Conservation (phyloP, 1,284 basidiomycete genomes). For the Cystobasidium sp. region DNA sequence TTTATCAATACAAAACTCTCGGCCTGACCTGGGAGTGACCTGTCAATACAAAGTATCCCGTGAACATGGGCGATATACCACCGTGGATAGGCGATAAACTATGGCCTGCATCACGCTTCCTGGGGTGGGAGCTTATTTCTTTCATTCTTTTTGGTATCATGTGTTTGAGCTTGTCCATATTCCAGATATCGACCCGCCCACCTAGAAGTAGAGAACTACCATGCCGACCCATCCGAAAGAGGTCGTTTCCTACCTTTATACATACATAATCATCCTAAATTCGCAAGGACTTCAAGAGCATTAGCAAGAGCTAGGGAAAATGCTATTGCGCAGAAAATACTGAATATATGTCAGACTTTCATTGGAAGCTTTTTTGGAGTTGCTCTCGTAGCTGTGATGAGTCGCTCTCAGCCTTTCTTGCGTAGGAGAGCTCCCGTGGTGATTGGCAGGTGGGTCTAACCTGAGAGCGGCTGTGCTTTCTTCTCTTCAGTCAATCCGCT, state of each 20-base stretch:
- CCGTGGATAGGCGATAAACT: slow-evolving; percentile 13
- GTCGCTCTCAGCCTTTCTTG: slow-evolving; percentile 9
- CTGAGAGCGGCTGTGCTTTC: background rate
- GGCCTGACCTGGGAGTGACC: background rate
- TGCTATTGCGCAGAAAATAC: background rate
- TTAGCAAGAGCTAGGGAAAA: slow-evolving; percentile 11
- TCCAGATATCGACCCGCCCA: slow-evolving; percentile 14
- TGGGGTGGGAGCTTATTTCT: background rate
- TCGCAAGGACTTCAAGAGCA: background rate
- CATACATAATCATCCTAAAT: background rate
- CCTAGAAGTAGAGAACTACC: background rate
- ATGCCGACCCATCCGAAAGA: background rate
- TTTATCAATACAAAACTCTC: background rate
- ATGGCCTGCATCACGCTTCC: slow-evolving; percentile 21
- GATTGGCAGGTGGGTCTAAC: slow-evolving; percentile 9
- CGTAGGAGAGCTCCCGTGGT: slow-evolving; percentile 10
- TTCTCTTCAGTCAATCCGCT: background rate
- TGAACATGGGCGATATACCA: slow-evolving; percentile 13
- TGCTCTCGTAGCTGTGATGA: slow-evolving; percentile 17
- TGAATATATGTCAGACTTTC: slow-evolving; percentile 10
- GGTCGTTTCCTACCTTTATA: slow-evolving; percentile 14
- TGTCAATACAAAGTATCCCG: background rate
- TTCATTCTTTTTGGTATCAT: background rate
- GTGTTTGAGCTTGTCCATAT: too few relatives aligned
- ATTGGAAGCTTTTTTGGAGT: slow-evolving; percentile 24